Base-by-base conservation (phyloP, 495 filamentous ascomycete genomes). In the Pyrenula aspistea region DNA sequence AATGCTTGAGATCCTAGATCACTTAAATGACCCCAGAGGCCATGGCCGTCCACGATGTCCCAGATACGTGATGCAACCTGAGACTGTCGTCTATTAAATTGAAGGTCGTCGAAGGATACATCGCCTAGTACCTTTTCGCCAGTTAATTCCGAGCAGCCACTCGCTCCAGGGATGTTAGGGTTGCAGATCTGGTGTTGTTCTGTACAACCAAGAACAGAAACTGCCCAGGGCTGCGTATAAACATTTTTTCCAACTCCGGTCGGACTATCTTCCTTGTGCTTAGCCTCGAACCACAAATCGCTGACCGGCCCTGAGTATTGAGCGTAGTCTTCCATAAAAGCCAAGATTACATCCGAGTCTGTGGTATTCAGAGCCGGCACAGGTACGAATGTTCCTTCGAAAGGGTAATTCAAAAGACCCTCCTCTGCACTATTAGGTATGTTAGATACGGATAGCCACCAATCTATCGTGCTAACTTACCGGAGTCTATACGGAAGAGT, bases 121-220 rank as follows among this genome's bases (percentile, higher is more conserved):
- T 15, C 31, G 15, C 31, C 31, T 15, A 42, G 15, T 15, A 42
- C 31, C 31, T 15, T 42, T 42, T 15, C 31, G 15, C 31, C 31
- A 42, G 31, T 42, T 15, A 42, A 42, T 42, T 4, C 8, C 4
- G 31, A 42, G 31, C 31, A 42, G 15, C 31, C 31, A 8, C 1
- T 36, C 19, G 36, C 24, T 2, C 50, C 51, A 2, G 53, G 4
- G 3, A 52, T 49, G 22, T 1, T 25, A 1, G 60, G 60, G 53
- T 62, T 62, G 58, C 60, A 62, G 25, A 60, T 51, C 53, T 62
- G 60, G 22, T 25, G 60, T 53, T 60, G 57, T 23, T 62, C 60
- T 10, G 36, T 23, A 52, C 60, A 62, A 21, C 54, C 58, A 12
- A 60, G n/a, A 1, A 22, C 47, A 36, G 24, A 31, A 24, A 59